Evolutionary conservation across 768 basidiomycete species (phyloP).

Genomic region (Amanita rimosa): DNA sequence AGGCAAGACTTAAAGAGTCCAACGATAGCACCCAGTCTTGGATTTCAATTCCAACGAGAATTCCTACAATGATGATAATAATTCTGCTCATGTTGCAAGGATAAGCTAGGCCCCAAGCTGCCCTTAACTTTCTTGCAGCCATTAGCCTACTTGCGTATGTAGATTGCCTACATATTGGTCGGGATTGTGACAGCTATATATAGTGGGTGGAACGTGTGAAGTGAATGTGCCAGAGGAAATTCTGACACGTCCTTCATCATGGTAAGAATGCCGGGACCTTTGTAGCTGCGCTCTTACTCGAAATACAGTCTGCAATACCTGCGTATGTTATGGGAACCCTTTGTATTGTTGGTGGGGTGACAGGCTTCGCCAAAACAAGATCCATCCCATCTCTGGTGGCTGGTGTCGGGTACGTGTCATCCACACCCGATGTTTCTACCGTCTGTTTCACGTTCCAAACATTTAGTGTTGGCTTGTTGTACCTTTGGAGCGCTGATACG

Average conservation of each 20-base stretch:
- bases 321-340: slow-evolving; percentile 68
- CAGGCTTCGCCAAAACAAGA: slow-evolving; percentile 59
- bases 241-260: background rate
- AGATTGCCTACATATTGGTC: too few species aligned
- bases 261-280: background rate
- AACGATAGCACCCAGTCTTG: too few species aligned
- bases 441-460: background rate
- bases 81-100: too few species aligned
- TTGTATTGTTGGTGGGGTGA: slow-evolving; percentile 67
- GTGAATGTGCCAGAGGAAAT: background rate
- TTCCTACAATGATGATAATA: too few species aligned
- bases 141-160: too few species aligned
- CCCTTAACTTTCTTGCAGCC: too few species aligned
- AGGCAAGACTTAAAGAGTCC: slow-evolving; percentile 14
- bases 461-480: slow-evolving; percentile 63
- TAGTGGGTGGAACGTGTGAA: background rate
- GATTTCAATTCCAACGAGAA: too few species aligned
- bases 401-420: slow-evolving; percentile 51
- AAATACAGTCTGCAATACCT: slow-evolving; percentile 63
- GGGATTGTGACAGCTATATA: too few species aligned
- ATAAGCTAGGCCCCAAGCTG: too few species aligned
- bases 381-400: slow-evolving; percentile 79
- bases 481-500: slow-evolving; percentile 67
- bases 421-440: background rate
- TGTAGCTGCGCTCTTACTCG: background rate